phyloP scores from a whole-genome alignment of 192 early-diverging fungal species.

The Rhizophagus sp. region DNA sequence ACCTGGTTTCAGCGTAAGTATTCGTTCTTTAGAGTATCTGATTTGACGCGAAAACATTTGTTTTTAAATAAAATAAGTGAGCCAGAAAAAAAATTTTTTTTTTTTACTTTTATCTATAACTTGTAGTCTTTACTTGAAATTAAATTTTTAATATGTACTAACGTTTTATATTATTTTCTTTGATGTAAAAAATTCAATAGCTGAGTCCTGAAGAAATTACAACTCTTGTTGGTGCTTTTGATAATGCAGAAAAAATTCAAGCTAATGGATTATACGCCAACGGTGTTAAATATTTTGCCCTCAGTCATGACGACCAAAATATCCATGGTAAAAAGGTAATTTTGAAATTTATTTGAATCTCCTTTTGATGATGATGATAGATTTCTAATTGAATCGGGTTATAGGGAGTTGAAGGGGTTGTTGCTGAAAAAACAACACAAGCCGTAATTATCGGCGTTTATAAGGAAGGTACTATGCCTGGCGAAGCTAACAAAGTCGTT shows the following conservation, averaged over 20 bases:
- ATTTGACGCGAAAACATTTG: background rate
- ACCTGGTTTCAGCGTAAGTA: constrained; percentile 67
- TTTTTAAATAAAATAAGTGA: background rate
- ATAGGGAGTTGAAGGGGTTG: constrained; percentile 69
- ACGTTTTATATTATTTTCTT: no score
- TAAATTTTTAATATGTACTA: background rate
- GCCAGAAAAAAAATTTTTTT: background rate
- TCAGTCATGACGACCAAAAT: constrained; percentile 63
- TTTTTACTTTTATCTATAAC: background rate
- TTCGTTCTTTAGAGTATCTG: background rate
- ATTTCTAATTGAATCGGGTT: background rate
- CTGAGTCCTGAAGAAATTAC: constrained; percentile 53
- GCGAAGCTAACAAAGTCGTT: constrained; percentile 72
- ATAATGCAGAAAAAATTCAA: constrained; percentile 55
- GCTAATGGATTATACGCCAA: constrained; percentile 63
- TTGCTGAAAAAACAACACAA: constrained; percentile 76
- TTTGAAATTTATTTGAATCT: background rate
- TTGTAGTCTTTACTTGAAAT: background rate
- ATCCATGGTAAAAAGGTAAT: constrained; percentile 81
- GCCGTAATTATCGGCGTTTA: constrained; percentile 77
- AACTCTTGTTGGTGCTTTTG: constrained; percentile 60
- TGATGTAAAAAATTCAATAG: constrained; percentile 35
- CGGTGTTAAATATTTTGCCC: constrained; percentile 73
- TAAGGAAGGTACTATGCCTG: constrained; percentile 62
- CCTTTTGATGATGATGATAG: background rate